Evolutionary conservation across 2,329 filamentous ascomycete genomes (phyloP).

Genomic region (Hypoxylon sp.): DNA sequence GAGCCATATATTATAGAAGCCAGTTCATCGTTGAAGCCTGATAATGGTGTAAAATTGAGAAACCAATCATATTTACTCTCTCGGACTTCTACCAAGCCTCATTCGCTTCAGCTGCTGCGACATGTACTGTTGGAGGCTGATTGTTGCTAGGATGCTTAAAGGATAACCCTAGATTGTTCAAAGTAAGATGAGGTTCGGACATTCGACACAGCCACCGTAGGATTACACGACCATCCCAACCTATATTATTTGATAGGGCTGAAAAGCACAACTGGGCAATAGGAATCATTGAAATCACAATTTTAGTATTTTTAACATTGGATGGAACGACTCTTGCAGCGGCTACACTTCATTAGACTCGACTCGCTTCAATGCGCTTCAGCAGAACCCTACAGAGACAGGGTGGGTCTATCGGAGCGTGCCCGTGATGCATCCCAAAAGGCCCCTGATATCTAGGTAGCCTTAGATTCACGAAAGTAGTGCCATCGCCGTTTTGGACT

Average conservation of each 20-base stretch:
- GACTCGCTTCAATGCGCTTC: neutral
- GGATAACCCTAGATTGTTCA: neutral
- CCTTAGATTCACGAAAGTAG: no score
- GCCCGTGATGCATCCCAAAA: no score
- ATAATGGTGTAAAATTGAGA: neutral
- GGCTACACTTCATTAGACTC: neutral
- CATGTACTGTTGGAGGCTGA: neutral
- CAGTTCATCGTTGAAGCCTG: neutral
- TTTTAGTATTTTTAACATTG: neutral
- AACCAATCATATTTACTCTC: neutral
- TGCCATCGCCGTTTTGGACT: no score
- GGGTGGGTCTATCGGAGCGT: no score
- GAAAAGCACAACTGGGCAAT: neutral
- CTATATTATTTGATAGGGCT: neutral
- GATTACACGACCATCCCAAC: neutral
- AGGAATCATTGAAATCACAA: neutral
- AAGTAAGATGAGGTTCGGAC: conserved; percentile 1
- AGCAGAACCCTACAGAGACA: neutral
- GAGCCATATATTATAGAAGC: conserved; percentile 2
- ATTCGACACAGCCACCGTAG: conserved; percentile 21
- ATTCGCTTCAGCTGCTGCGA: conserved; percentile 21
- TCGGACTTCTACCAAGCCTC: conserved; percentile 19
- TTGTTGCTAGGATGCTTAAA: neutral
- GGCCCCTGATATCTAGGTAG: no score
- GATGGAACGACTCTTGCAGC: neutral